Evolutionary conservation across 169 alveolate species (phyloP).

Genomic region (Eimeria falciformis): DNA sequence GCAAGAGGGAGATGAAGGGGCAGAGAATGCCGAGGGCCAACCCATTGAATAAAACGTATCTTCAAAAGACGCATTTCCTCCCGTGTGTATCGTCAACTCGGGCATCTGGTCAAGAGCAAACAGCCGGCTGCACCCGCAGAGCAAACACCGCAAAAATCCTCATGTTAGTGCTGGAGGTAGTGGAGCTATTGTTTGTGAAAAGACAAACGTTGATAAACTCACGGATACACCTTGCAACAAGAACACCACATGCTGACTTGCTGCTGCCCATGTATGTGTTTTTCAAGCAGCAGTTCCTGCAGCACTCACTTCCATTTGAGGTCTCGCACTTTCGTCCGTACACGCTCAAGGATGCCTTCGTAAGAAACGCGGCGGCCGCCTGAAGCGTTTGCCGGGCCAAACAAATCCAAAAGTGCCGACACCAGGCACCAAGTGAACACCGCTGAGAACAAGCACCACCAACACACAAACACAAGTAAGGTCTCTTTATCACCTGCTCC

Average conservation of each 20-base stretch:
- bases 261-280: not conserved
- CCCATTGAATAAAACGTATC: slow-evolving; percentile 47
- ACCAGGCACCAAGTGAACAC: slow-evolving; percentile 76
- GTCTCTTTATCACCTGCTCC: no score
- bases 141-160: no score
- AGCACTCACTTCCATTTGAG: slow-evolving; percentile 67
- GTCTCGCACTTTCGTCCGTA: slow-evolving; percentile 1
- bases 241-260: not conserved
- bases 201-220: no score
- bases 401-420: slow-evolving; percentile 36
- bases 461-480: no score
- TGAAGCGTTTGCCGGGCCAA: slow-evolving; percentile 45
- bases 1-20: slow-evolving; percentile 24
- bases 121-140: slow-evolving; percentile 62
- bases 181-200: no score
- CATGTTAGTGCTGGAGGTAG: no score
- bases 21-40: slow-evolving; percentile 25
- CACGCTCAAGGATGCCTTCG: slow-evolving; percentile 36
- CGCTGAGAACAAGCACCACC: slow-evolving; percentile 57
- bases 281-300: not conserved
- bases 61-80: slow-evolving; percentile 64
- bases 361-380: slow-evolving; percentile 57
- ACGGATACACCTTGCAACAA: no score
- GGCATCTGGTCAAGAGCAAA: slow-evolving; percentile 74
- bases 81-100: slow-evolving; percentile 76